A percentile compares a stretch with the other conserved stretches of the same genome.
Evolutionary conservation across 345 rosid genomes (phyloP).

Genomic region (Rhizophora apiculata): DNA sequence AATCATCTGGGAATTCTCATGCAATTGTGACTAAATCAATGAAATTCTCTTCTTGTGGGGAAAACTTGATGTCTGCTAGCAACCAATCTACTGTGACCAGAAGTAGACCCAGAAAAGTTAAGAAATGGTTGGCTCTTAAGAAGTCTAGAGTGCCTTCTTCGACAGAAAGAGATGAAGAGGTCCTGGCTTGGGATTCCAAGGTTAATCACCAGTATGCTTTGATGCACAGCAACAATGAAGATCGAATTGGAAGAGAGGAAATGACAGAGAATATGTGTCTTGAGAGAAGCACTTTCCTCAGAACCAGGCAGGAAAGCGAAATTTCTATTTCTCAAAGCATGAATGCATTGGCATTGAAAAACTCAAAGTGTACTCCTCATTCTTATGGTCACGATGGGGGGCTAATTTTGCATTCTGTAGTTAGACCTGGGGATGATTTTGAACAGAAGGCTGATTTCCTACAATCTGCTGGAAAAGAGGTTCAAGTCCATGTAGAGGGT

Average conservation of each 20-base stretch:
- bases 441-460: constrained; percentile 20
- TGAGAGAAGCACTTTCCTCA: constrained; percentile 19
- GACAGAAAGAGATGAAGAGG: constrained; percentile 38
- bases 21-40: constrained; percentile 30
- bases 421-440: constrained; percentile 18
- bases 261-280: constrained; percentile 26
- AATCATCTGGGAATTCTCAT: constrained; percentile 18
- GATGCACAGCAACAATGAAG: constrained; percentile 29
- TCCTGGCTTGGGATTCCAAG: constrained; percentile 37
- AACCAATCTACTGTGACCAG: constrained; percentile 29
- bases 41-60: constrained; percentile 38
- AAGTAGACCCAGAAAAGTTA: constrained; percentile 25
- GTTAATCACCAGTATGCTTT: constrained; percentile 39
- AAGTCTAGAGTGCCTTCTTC: constrained; percentile 32
- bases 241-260: constrained; percentile 36
- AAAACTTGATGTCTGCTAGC: constrained; percentile 25
- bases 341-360: constrained; percentile 27
- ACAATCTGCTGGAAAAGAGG: constrained; percentile 21
- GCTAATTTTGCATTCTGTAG: constrained; percentile 29
- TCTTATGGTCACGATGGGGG: constrained; percentile 20
- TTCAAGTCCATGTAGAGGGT: constrained; percentile 11
- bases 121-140: constrained; percentile 30
- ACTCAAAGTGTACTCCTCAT: constrained; percentile 21
- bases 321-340: constrained; percentile 29
- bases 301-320: constrained; percentile 22